These are phyloP conservation scores for Hippophae tibetana DNA, from an alignment of 306 rosid genomes.

Conservation along the genomic window DNA sequence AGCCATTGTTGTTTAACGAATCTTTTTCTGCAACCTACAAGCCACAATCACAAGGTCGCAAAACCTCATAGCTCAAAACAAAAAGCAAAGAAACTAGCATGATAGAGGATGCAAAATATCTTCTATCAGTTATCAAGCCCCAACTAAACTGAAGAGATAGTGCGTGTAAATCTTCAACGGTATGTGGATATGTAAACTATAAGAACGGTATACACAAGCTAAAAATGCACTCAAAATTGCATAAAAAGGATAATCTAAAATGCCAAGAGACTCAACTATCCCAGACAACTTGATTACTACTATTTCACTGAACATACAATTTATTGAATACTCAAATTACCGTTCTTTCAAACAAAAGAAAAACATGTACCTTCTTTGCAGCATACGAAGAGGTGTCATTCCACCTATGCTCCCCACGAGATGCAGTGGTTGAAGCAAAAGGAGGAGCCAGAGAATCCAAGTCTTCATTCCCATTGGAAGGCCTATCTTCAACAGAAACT, in stretches of 20 bases:
- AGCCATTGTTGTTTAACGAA: neutral
- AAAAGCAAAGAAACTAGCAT: neutral
- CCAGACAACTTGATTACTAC: too few relatives aligned
- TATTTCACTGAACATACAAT: too few relatives aligned
- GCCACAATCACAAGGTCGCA: neutral
- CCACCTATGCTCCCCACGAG: conserved; percentile 69
- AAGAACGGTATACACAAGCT: too few relatives aligned
- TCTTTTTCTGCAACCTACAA: conserved; percentile 5
- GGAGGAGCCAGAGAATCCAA: conserved; percentile 39
- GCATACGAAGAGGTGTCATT: conserved; percentile 68
- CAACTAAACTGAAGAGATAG: too few relatives aligned
- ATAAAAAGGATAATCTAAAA: too few relatives aligned
- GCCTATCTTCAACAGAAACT: conserved; percentile 37
- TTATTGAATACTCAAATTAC: conserved; percentile 3
- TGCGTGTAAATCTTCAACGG: too few relatives aligned
- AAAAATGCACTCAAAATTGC: too few relatives aligned
- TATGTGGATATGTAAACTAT: too few relatives aligned
- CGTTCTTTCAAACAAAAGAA: conserved; percentile 10
- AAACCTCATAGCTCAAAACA: conserved; percentile 8
- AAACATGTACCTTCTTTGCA: conserved; percentile 61
- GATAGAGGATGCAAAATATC: neutral
- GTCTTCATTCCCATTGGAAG: conserved; percentile 48
- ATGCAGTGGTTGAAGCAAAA: conserved; percentile 40
- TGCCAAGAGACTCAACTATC: too few relatives aligned
- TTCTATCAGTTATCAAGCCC: too few relatives aligned